Evolutionary conservation across 2,329 filamentous ascomycete genomes (phyloP).

Genomic region (Cordyceps tenuipes): DNA sequence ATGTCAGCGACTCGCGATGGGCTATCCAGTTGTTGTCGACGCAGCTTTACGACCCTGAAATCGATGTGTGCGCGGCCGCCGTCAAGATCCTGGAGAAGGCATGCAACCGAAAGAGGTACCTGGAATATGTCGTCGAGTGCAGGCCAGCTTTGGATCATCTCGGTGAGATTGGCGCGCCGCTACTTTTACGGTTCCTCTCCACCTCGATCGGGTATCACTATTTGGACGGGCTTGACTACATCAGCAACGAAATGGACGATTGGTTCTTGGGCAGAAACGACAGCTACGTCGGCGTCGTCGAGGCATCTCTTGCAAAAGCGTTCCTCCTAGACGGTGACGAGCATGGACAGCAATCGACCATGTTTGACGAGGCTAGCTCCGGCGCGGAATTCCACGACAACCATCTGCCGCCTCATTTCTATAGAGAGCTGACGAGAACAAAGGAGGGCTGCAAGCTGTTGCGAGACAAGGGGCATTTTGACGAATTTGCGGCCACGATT

Average conservation of each 20-base stretch:
- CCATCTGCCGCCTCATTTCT: conserved; percentile 92
- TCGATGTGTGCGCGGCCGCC: conserved; percentile 91
- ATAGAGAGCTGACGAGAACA: conserved; percentile 87
- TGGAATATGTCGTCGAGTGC: conserved; percentile 96
- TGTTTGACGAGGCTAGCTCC: conserved; percentile 49
- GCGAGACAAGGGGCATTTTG: conserved; percentile 89
- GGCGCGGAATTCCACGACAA: conserved; percentile 52
- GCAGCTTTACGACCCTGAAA: conserved; percentile 92
- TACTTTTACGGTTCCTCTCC: conserved; percentile 85
- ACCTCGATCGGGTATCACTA: conserved; percentile 98
- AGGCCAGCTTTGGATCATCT: conserved; percentile 89
- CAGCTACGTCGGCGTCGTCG: conserved; percentile 87
- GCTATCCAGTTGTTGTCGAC: conserved; percentile 96
- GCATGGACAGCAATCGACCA: conserved; percentile 47
- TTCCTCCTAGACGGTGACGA: conserved; percentile 61
- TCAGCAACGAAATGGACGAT: conserved; percentile 99
- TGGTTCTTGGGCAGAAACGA: conserved; percentile 98
- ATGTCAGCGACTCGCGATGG: conserved; percentile 73
- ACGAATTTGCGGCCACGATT: conserved; percentile 85
- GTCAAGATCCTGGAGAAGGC: conserved; percentile 97
- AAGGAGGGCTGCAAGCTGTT: conserved; percentile 85
- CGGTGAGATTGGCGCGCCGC: conserved; percentile 89
- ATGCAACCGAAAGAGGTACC: conserved; percentile 81
- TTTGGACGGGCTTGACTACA: conserved; percentile 92
- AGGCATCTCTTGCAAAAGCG: conserved; percentile 85